Conservation (phyloP, 768 basidiomycete genomes). For the Lentinula raphanica region DNA sequence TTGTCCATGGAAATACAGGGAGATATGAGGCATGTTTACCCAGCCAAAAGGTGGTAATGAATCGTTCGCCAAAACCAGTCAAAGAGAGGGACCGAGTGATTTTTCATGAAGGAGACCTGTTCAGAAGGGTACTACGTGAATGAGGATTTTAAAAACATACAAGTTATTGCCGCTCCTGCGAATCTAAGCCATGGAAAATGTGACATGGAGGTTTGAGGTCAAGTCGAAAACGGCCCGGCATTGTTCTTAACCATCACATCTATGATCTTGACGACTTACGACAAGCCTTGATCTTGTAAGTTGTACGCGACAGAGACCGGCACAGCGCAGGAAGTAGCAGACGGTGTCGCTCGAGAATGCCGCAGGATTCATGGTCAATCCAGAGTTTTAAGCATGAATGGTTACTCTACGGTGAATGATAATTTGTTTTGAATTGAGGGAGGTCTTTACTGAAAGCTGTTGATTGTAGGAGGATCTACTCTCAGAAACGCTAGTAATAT, state of each 20-base stretch:
- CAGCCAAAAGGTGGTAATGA: too few relatives aligned
- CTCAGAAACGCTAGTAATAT: conserved; percentile 61
- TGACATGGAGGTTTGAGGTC: conserved; percentile 27
- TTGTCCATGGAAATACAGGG: too few relatives aligned
- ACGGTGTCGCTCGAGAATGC: conserved; percentile 69
- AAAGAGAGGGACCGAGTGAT: too few relatives aligned
- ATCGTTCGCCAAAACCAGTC: too few relatives aligned
- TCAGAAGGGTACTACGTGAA: background rate
- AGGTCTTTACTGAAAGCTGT: background rate
- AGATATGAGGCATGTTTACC: too few relatives aligned
- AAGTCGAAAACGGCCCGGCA: too few relatives aligned
- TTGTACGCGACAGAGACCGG: conserved; percentile 93
- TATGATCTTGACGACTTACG: too few relatives aligned
- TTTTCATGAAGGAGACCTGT: too few relatives aligned
- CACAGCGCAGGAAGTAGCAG: conserved; percentile 76
- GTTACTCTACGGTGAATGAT: conserved; percentile 36
- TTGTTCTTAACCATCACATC: too few relatives aligned
- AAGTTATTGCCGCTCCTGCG: conserved; percentile 36
- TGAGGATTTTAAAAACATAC: conserved; percentile 31
- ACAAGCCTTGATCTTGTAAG: conserved; percentile 60
- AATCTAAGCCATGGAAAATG: conserved; percentile 58
- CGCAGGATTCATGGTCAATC: conserved; percentile 52
- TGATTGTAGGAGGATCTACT: conserved; percentile 61
- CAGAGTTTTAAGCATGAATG: conserved; percentile 37
- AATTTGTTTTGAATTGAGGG: background rate